Evolutionary conservation across 163 green algal genomes (phyloP), one percentile per base, ranked within the genome.

Genomic region (Trebouxia gelatinosa): DNA sequence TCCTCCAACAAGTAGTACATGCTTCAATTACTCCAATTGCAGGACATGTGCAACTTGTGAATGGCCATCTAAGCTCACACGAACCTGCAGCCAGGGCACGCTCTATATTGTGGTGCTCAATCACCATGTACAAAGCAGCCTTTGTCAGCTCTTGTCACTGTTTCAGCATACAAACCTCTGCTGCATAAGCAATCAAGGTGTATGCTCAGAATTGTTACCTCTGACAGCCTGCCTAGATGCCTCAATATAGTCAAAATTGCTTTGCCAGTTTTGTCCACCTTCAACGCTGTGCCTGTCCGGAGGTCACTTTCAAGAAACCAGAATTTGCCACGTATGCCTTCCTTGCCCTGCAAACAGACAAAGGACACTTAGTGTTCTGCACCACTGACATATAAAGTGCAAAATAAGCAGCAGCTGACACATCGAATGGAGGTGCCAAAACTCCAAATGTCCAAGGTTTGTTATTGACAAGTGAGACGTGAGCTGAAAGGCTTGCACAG

Each of bases 221-320:
- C 92, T 21, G 83, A 54, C n/a, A 94, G 54, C 0, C 92, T 83
- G 5, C 89, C 87, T 40, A 95, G 80, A 74, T 95, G 90, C 11
- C 92, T 84, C 70, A 96, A 85, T 29, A 95, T 46, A 29, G 87
- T 91, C 0, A 95, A 77, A 28, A 95, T 86, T 16, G 84, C 79
- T 74, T 90, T 91, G 70, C 91, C 89, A 5, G 75, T 92, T 81
- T 95, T 95, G 82, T 95, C 92, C 46, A 86, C 77, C 70, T 80
- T 82, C 31, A 96, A 40, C 5, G 66, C 54, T 5, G 43, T 37
- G 21, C 87, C 88, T 6, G 78, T 70, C 16, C 81, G 85, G 61
- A 94, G 75, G 78, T 95, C 91, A 6, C 29, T 46, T 65, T 95
- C 91, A 46, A 89, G 40, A 58, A 93, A 87, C 86, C 86, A 96